Evolutionary conservation across 352 stramenopile species (phyloP).

Genomic region (Pythium apleroticum): DNA sequence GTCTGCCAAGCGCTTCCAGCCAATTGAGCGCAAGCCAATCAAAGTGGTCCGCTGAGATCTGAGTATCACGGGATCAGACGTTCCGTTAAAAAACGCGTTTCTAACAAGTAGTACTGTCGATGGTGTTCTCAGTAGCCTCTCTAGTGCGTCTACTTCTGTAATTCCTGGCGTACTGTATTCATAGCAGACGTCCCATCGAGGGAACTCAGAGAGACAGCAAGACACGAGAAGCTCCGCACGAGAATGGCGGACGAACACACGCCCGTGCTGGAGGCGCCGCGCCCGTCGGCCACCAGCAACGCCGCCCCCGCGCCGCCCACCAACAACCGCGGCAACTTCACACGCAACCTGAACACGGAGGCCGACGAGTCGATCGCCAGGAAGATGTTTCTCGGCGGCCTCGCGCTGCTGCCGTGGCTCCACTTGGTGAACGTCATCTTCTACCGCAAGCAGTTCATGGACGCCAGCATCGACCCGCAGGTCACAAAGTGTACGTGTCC

Average conservation of each 20-base stretch:
- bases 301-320: constrained; percentile 20
- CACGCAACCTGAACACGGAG: constrained; percentile 83
- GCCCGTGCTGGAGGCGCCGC: constrained; percentile 30
- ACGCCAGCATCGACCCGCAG: constrained; percentile 57
- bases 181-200: not conserved
- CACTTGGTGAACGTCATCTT: constrained; percentile 82
- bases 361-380: constrained; percentile 62
- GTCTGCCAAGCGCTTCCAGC: constrained; percentile 2
- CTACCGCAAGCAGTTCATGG: constrained; percentile 80
- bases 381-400: constrained; percentile 85
- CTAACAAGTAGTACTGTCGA: too few relatives aligned
- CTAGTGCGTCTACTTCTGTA: constrained; percentile 1
- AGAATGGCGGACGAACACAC: constrained; percentile 30
- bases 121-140: too few relatives aligned
- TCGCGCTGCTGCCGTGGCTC: constrained; percentile 77
- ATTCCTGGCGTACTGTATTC: not conserved
- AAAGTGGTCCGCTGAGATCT: constrained; percentile 3
- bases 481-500: constrained; percentile 73
- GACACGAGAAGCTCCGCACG: not conserved
- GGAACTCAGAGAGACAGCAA: constrained; percentile 6
- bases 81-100: not conserved
- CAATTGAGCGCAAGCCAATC: constrained; percentile 6
- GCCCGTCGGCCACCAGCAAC: constrained; percentile 15
- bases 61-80: not conserved
- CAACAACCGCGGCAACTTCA: constrained; percentile 89